Base-by-base conservation (phyloP, 2,329 filamentous ascomycete species). In the Fusarium decemcellulare region DNA sequence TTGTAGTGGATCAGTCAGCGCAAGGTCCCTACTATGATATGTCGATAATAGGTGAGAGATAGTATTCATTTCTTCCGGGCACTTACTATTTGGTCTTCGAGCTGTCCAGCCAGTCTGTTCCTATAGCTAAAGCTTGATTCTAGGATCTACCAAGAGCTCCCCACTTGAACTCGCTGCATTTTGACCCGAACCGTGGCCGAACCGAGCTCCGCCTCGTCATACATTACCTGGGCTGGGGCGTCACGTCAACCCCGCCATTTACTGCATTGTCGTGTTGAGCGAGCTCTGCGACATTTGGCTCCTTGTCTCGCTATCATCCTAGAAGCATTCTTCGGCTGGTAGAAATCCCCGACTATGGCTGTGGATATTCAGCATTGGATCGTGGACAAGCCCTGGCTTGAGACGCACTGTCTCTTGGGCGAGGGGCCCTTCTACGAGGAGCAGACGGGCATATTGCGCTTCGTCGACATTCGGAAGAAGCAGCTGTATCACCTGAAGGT, bases 401-500 rank as follows among this genome's bases (percentile, higher is more conserved):
- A 80, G 36, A 82, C 90, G 71, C 85, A 88, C 70, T 93, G 91
- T 81, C 83, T 82, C 14, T 86, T 95, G 32, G 92, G 91, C 68
- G 93, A 95, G 80, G 93, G 88, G 0, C 92, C 92, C 2, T 93
- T 90, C 81, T 93, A 90, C 82, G 92, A 94, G 78, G 82, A 86
- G 62, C 82, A 81, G 23, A 89, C 86, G 53, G 86, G 92, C 78
- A 86, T 84, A 48, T 82, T 95, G 62, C 92, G 93, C 68, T 94
- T 94, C 78, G 89, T 95, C 66, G 95, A 98, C 80, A 95, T 97
- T 80, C 92, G 91, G 79, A 89, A 92, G 77, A 87, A 92, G 77
- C 89, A 90, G 65, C 77, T 97, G 47, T 92, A 96, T 82, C 86
- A 87, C 50, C 86, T 96, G 63, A 87, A 93, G 73, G 83, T 97